Conservation (phyloP, 2,329 filamentous ascomycete species). For the Fusarium miscanthi region DNA sequence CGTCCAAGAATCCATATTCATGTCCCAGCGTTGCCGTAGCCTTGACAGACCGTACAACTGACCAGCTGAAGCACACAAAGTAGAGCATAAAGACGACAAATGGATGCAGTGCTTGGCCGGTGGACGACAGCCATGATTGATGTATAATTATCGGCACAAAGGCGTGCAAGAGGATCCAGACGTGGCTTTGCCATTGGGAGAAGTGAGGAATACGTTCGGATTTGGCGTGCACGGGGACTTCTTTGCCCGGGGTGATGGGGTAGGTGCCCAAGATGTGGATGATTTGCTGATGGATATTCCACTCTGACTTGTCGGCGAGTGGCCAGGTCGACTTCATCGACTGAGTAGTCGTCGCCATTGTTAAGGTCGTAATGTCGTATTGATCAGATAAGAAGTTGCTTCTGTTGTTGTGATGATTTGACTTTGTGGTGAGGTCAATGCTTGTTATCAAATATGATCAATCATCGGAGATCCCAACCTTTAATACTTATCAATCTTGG, state of each 20-base stretch:
- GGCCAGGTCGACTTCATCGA: neutral
- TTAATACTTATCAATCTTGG: neutral
- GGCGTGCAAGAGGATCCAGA: neutral
- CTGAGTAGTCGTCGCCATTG: neutral
- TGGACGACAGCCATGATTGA: neutral
- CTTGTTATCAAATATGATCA: neutral
- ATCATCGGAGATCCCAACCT: neutral
- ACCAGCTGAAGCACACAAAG: neutral
- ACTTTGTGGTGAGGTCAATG: neutral
- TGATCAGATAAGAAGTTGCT: neutral
- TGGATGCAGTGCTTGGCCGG: neutral
- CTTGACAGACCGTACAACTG: neutral
- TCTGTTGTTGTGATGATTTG: neutral
- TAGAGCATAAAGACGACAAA: neutral
- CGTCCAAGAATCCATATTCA: slow-evolving; percentile 12
- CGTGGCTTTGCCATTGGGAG: neutral
- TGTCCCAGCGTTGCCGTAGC: neutral
- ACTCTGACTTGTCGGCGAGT: neutral
- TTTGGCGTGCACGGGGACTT: neutral
- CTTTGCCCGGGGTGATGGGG: neutral
- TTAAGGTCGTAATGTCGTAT: neutral
- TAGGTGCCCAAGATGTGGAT: neutral
- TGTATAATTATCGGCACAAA: neutral
- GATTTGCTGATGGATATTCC: neutral
- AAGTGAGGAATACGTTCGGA: neutral